Base-by-base conservation (phyloP, 2,329 filamentous ascomycete genomes). In the Lasiodiplodia citricola region DNA sequence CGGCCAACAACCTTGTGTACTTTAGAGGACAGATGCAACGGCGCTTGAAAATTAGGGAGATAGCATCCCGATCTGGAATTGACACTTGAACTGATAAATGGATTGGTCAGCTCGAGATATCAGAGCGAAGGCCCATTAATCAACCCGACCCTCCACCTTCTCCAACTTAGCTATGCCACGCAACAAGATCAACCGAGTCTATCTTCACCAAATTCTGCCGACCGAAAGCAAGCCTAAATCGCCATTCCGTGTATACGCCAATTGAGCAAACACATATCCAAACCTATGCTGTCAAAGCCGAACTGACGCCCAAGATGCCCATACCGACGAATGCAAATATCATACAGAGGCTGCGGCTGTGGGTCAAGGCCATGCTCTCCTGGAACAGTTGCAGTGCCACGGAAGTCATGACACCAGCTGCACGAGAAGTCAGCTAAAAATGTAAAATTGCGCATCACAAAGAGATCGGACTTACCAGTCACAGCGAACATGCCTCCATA, bases 381-480 rank as follows among this genome's bases (percentile, higher is more conserved):
- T 92, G 90, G 75, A 97, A 95, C 7, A 99, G 83, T 80, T 96
- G 92, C 76, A 99, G 81, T 2, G 91, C 94, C 37, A 99, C 96
- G 74, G 92, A 96, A 35, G 93, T 91, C 96, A 99, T 98, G 74
- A 99, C 96, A 1, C 96, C 96, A 0, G 94, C 90, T 62, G 31
- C 67, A 47, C 44, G 47, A 31, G 23, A 25, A 7, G 37, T 54
- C 54, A 51, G 25, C 23, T n/a, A 31, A 2, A 13, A 28, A 7
- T 10, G 10, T n/a, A 10, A 23, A 16, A n/a, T 58, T 51, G 7
- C 2, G 3, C 6, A 16, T 8, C 4, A 2, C 5, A 31, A 5
- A 6, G 13, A n/a, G 37, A 31, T 47, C 6, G 10, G n/a, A 56
- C 72, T 70, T 68, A 73, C 70, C 64, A 0, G 95, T 98, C 11